Base-by-base conservation (phyloP, 257 asterid species). In the Perilla frutescens region DNA sequence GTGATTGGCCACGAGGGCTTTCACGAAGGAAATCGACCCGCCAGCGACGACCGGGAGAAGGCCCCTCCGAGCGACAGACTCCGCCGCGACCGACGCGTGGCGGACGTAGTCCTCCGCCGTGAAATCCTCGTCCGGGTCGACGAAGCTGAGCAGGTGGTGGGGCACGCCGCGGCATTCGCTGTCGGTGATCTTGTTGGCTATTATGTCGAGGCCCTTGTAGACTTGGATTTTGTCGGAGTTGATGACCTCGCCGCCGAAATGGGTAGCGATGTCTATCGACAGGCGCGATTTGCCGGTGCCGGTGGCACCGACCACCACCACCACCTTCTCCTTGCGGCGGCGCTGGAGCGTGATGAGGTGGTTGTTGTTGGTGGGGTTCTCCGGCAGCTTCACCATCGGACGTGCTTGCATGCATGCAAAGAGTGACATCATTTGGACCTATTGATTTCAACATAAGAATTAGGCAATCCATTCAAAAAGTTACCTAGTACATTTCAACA, bases 251-350 rank as follows among this genome's bases (percentile, higher is more conserved):
- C 57, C 70, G 57, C 13, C 20, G 70, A 26, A 64, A 20, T 3
- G 56, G 56, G 70, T 64, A 56, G 70, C 70, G 1, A 64, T 20
- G 29, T 64, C 43, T 7, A 45, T 29, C 1, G 70, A 29, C 13
- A 64, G 70, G 7, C 70, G 70, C 2, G 70, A 43, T 44, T 64
- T 64, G 2, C 70, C 70, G 26, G 70, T 29, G 26, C 70, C 70
- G 7, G 70, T 64, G 29, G 70, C 57, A 6, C 70, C 57, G 29
- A 64, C 5, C 12, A 64, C 43, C 26, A 64, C 56, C 56, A 64
- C 70, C 13, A 31, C 57, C 43, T 64, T 64, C 3, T 64, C 43
- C 70, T 45, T 43, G 10, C 26, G 40, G 54, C 39, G 40, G 54
- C 37, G 68, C 6, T 10, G 50, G 50, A 45, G 50, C 4, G 5